phyloP scores from a whole-genome alignment of 768 basidiomycete genomes.

The Rhodotorula graminis region DNA sequence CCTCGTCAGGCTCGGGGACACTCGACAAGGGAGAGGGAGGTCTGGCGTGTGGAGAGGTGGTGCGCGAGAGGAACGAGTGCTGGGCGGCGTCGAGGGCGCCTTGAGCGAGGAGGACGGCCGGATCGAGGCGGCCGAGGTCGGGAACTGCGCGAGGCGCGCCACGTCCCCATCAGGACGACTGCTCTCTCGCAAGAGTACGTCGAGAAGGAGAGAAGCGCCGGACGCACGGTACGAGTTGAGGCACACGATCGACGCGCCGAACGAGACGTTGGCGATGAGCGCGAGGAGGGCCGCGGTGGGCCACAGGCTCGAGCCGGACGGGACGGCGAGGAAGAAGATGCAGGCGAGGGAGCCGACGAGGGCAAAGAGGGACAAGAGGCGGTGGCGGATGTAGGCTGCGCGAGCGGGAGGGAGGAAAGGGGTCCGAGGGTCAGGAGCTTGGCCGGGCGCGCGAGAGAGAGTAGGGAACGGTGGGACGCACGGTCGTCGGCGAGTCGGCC shows the following conservation, averaged over 20 bases:
- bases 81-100: constrained; percentile 6
- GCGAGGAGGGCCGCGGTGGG: constrained; percentile 64
- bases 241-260: constrained; percentile 79
- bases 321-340: constrained; percentile 65
- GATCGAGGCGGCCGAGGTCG: constrained; percentile 15
- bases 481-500: constrained; percentile 85
- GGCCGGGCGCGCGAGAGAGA: too few species aligned
- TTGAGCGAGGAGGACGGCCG: not conserved
- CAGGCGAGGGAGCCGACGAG: constrained; percentile 65
- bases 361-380: constrained; percentile 70
- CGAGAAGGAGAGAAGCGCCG: not conserved
- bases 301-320: constrained; percentile 69
- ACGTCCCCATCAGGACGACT: not conserved
- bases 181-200: too few species aligned
- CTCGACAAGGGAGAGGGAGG: too few species aligned
- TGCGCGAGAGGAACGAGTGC: not conserved
- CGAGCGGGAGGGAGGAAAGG: not conserved
- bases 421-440: not conserved
- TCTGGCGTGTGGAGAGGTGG: not conserved
- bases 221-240: constrained; percentile 70
- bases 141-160: constrained; percentile 44
- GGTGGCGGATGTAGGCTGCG: constrained; percentile 65
- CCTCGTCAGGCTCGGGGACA: too few species aligned
- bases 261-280: constrained; percentile 73
- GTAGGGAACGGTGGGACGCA: constrained; percentile 49